Base-by-base conservation (phyloP, 1,284 basidiomycete species). In the Ganoderma boninense region DNA sequence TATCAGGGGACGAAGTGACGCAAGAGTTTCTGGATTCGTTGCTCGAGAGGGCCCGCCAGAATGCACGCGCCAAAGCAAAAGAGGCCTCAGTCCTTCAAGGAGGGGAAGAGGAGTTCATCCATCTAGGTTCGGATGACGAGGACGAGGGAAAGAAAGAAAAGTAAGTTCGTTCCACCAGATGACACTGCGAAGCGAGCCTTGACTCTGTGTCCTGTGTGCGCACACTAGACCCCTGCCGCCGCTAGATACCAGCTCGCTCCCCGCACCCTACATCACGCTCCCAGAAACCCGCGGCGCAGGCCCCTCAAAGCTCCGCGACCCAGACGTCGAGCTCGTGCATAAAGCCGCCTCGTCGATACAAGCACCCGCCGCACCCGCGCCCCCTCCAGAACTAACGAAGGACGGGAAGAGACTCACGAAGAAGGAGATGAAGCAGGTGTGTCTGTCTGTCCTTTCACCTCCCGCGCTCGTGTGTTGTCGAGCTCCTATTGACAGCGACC, bases 371-470 rank as follows among this genome's bases (percentile, higher is more conserved):
- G 87, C 88, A 2, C 89, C 91, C 35, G 77, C 84, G 38, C 84
- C 84, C 29, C 88, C 90, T 11, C 87, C 89, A 26, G 89, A 91
- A 71, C 81, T 90, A 10, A 84, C 84, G 54, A 88, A 86, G 70
- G 83, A 86, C 18, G 90, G 90, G 64, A 90, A 89, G 76, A 84
- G 85, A 11, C 76, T 92, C 46, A 94, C 91, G 23, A 93, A 88
- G 77, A 91, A 85, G 75, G 85, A 93, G 79, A 86, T 84, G 80
- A 94, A 91, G 81, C 89, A 87, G 74, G 93, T 94, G 76, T 62
- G 84, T 78, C 65, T n/a, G n/a, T n/a, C 65, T 23, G 13, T 43
- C 2, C 23, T n/a, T 44, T 29, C 13, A 1, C 18, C 29, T 38
- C 29, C 13, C n/a, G 16, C 11, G 10, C 40, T 46, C 32, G 18